Conservation (phyloP, 345 rosid species). For the Clarkia xantiana region DNA sequence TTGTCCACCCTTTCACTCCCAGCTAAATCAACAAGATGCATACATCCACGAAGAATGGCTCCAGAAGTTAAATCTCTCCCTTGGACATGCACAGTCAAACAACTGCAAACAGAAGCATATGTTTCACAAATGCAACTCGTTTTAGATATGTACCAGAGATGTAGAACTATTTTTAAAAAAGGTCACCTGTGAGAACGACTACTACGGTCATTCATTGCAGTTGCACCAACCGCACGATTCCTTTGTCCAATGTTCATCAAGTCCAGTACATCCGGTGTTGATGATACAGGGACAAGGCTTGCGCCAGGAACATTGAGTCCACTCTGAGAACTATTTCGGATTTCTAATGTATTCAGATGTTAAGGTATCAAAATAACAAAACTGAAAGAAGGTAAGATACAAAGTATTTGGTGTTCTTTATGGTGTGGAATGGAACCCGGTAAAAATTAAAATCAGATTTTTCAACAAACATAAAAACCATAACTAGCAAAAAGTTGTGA, state of each 20-base stretch:
- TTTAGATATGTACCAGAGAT: no score
- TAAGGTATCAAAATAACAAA: neutral
- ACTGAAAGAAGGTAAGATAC: no score
- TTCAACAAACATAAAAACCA: neutral
- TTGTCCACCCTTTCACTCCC: slow-evolving; percentile 96
- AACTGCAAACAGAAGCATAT: slow-evolving; percentile 26
- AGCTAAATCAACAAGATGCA: slow-evolving; percentile 97
- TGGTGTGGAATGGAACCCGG: no score
- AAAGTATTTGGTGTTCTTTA: no score
- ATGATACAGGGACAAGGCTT: slow-evolving; percentile 62
- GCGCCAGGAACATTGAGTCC: slow-evolving; percentile 97
- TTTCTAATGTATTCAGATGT: slow-evolving; percentile 56
- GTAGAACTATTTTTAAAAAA: neutral
- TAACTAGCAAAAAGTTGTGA: slow-evolving; percentile 8
- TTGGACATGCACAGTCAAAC: slow-evolving; percentile 95
- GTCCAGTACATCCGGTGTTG: slow-evolving; percentile 75
- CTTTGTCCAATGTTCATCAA: slow-evolving; percentile 85
- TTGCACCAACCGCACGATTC: slow-evolving; percentile 87
- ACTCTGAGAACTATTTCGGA: slow-evolving; percentile 79
- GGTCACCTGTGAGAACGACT: slow-evolving; percentile 97
- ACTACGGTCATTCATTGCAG: slow-evolving; percentile 92
- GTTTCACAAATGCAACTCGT: no score
- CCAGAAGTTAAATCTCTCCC: slow-evolving; percentile 87
- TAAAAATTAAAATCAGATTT: neutral
- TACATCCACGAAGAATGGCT: slow-evolving; percentile 63